Conservation (phyloP, 2,329 filamentous ascomycete species). For the Aspergillus ochraceoroseus region DNA sequence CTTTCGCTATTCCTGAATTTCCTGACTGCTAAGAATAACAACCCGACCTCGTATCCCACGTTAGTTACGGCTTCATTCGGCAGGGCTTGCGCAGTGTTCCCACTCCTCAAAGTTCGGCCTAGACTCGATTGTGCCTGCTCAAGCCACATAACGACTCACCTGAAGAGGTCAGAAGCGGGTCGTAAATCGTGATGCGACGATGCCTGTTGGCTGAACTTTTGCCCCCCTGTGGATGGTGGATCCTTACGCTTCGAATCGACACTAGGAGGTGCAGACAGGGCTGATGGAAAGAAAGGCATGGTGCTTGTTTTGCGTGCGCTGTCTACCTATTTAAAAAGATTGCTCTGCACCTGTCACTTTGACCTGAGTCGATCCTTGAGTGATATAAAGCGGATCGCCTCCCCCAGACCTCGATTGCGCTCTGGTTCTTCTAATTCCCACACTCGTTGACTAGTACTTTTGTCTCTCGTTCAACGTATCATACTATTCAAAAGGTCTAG, state of each 20-base stretch:
- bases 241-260: slow-evolving; percentile 4
- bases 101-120: too few species aligned
- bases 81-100: too few species aligned
- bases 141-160: slow-evolving; percentile 2
- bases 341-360: slow-evolving; percentile 17
- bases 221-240: slow-evolving; percentile 6
- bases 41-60: too few species aligned
- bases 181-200: slow-evolving; percentile 3
- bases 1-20: too few species aligned
- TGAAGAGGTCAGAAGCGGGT: slow-evolving; percentile 9
- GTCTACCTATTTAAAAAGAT: slow-evolving; percentile 20
- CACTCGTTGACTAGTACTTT: neutral
- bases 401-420: slow-evolving; percentile 8
- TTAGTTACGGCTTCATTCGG: too few species aligned
- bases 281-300: slow-evolving; percentile 11
- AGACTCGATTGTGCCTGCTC: too few species aligned
- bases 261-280: slow-evolving; percentile 16
- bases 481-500: slow-evolving; percentile 14
- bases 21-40: too few species aligned
- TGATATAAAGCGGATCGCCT: slow-evolving; percentile 18
- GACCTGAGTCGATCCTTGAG: slow-evolving; percentile 12
- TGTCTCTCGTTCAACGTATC: neutral
- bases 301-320: slow-evolving; percentile 12
- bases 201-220: slow-evolving; percentile 3
- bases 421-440: slow-evolving; percentile 6